A percentile compares a stretch with the other conserved stretches of the same genome.
These are phyloP conservation scores for Tylopilus cervinicoccineus DNA, from an alignment of 768 basidiomycete species.

Conservation along the genomic window DNA sequence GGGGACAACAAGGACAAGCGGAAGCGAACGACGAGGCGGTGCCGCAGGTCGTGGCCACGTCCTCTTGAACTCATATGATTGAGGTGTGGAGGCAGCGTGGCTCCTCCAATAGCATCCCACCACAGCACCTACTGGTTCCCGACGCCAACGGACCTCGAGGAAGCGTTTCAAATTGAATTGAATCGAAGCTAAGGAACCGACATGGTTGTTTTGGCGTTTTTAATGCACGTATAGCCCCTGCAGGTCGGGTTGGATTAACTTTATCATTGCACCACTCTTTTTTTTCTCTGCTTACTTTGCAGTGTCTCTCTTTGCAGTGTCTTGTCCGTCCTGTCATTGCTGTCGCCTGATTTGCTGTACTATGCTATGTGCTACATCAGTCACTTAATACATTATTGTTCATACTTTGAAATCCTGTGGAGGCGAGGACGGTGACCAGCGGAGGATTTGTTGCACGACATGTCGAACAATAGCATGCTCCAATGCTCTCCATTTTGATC, in stretches of 20 bases:
- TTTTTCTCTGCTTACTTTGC: no score
- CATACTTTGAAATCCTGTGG: no score
- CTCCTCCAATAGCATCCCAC: not conserved
- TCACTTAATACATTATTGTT: no score
- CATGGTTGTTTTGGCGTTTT: not conserved
- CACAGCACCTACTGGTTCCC: not conserved
- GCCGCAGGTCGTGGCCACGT: constrained; percentile 8
- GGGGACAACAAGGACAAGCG: constrained; percentile 6
- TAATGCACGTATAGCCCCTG: not conserved
- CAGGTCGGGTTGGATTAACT: not conserved
- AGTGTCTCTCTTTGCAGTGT: not conserved
- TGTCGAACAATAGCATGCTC: no score
- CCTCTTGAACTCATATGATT: constrained; percentile 1
- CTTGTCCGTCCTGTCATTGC: not conserved
- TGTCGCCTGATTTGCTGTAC: not conserved
- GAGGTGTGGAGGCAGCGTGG: constrained; percentile 21
- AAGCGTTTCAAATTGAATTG: no score
- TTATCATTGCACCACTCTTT: not conserved
- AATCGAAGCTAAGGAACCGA: not conserved
- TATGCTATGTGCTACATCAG: not conserved
- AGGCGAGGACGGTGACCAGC: no score
- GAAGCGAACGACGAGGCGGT: constrained; percentile 19
- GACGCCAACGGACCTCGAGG: not conserved
- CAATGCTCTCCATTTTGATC: no score
- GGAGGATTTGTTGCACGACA: no score